Evolutionary conservation across 1,284 basidiomycete species (phyloP), one percentile per base, ranked within the genome.

Genomic region (Sanghuangporus baumii): DNA sequence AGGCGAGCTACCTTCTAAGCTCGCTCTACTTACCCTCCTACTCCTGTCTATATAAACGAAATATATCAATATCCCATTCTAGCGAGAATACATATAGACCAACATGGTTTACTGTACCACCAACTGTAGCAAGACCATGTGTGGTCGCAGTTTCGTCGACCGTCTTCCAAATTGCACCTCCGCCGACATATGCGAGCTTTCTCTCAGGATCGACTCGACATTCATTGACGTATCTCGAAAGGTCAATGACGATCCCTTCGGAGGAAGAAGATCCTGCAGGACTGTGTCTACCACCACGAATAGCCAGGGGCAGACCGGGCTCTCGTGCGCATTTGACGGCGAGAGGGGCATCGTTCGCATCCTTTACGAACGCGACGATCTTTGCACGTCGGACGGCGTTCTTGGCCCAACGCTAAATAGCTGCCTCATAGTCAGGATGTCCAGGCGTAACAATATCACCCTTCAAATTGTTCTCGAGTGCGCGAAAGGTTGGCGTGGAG

Each of bases 101-200:
- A 61, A 84, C 81, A 72, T 84, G 79, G 59, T 83, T 83, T n/a
- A 86, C 79, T 1, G 82, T 84, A 9, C 82, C 81, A 23, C 71
- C 84, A 11, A 83, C 78, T 34, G 78, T 77, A 3, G 78, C 83
- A 23, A 83, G 72, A 5, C 78, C 81, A 68, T 81, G 70, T 67
- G 77, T 72, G 11, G 79, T 81, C 1, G 77, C 74, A 31, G 73
- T 74, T 57, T 74, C 70, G 61, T 87, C 84, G 14, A 87, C 81
- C 34, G 73, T 70, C 37, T 75, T 75, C 79, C 85, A 84, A 0
- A 80, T 43, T 2, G 83, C 78, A 4, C 85, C 85, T 31, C 83
- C 82, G 11, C 79, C 81, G 3, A 83, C 80, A 65, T 78, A 75
- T 2, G 75, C 78, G 8, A 80, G 67, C 61, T 75, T 75, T 57